Percentiles rank a stretch among this genome's conserved stretches.
Evolutionary conservation across 768 basidiomycete genomes (phyloP).

Genomic region (Rhodotorula paludigena): DNA sequence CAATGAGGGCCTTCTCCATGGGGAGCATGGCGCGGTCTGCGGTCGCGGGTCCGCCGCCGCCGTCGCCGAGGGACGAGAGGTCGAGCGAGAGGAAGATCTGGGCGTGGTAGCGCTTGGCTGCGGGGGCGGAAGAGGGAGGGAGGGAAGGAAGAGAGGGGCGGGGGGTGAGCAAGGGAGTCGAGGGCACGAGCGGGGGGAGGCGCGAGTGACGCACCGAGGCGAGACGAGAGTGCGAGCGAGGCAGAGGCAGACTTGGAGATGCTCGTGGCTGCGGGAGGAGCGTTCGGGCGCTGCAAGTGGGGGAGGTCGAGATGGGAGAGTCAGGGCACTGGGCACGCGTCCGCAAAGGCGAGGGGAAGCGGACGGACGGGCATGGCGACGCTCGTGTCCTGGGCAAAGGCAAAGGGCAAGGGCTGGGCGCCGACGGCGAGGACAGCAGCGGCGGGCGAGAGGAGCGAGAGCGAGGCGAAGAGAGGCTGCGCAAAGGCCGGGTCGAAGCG

Average conservation of each 20-base stretch:
- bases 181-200: background rate
- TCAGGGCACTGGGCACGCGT: background rate
- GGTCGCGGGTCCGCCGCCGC: background rate
- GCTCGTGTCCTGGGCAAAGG: slow-evolving; percentile 13
- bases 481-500: slow-evolving; percentile 1
- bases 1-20: slow-evolving; percentile 6
- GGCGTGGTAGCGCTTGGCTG: slow-evolving; percentile 34
- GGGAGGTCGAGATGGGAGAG: background rate
- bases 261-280: background rate
- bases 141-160: background rate
- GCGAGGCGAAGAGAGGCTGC: slow-evolving; percentile 21
- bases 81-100: slow-evolving; percentile 39
- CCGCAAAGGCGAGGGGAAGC: background rate
- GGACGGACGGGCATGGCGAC: slow-evolving; percentile 27
- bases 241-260: slow-evolving; percentile 1
- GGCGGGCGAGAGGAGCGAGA: slow-evolving; percentile 3
- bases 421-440: slow-evolving; percentile 17
- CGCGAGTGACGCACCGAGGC: slow-evolving; percentile 6
- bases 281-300: slow-evolving; percentile 1
- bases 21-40: background rate
- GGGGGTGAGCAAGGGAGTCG: background rate
- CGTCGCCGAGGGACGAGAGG: slow-evolving; percentile 15
- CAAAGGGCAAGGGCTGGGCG: background rate
- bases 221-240: slow-evolving; percentile 15
- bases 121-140: no score